A percentile compares a stretch with the other conserved stretches of the same genome.
Conservation (phyloP, 1,284 basidiomycete species). For the Ganoderma multipileum region DNA sequence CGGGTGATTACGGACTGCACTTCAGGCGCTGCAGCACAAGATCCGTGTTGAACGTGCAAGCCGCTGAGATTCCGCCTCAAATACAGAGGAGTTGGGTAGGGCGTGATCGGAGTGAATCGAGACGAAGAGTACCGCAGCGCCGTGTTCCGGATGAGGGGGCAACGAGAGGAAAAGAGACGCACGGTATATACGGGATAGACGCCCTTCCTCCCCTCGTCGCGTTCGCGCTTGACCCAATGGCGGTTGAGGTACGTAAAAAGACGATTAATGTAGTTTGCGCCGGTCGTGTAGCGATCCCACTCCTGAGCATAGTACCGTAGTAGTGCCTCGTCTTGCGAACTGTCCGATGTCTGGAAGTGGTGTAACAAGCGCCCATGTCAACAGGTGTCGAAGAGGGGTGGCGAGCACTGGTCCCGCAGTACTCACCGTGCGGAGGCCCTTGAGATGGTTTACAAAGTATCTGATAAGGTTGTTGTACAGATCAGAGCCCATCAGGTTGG, state of each 20-base stretch:
- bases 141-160: background rate
- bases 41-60: background rate
- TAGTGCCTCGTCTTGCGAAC: slow-evolving; percentile 86
- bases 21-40: background rate
- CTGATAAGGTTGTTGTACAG: slow-evolving; percentile 89
- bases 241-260: slow-evolving; percentile 97
- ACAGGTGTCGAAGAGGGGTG: slow-evolving; percentile 8
- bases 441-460: slow-evolving; percentile 87
- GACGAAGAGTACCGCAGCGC: background rate
- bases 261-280: slow-evolving; percentile 95
- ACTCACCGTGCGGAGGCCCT: slow-evolving; percentile 68
- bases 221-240: slow-evolving; percentile 99
- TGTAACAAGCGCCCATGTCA: slow-evolving; percentile 27
- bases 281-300: slow-evolving; percentile 97
- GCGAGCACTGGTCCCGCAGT: slow-evolving; percentile 13
- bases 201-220: slow-evolving; percentile 96
- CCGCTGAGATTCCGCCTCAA: background rate
- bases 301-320: slow-evolving; percentile 92
- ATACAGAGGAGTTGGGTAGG: background rate
- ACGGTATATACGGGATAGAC: slow-evolving; percentile 98
- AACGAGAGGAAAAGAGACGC: slow-evolving; percentile 39
- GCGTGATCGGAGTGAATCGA: background rate
- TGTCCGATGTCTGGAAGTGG: slow-evolving; percentile 71
- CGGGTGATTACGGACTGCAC: too few species aligned
- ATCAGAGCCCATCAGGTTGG: slow-evolving; percentile 95